phyloP scores from a whole-genome alignment of 257 asterid species.

The Ehretia macrophylla region DNA sequence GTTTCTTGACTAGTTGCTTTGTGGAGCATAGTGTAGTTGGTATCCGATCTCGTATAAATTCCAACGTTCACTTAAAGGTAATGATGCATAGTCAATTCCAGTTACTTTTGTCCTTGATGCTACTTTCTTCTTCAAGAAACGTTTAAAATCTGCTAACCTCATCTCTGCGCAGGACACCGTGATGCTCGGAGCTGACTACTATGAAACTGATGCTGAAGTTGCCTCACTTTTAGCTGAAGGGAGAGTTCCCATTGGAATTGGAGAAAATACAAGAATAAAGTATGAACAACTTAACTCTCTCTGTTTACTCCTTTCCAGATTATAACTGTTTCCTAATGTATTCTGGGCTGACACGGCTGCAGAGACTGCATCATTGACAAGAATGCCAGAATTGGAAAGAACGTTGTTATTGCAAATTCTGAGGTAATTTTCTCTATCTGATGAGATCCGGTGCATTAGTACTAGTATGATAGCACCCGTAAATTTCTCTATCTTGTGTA shows the following conservation, averaged over 20 bases:
- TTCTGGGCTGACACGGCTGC: conserved; percentile 8
- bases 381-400: conserved; percentile 87
- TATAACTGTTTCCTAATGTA: not conserved
- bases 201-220: conserved; percentile 81
- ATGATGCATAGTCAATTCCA: not conserved
- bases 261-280: conserved; percentile 94
- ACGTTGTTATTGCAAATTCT: conserved; percentile 74
- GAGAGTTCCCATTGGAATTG: conserved; percentile 85
- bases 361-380: conserved; percentile 94
- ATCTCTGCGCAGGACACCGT: conserved; percentile 66
- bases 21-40: conserved; percentile 94
- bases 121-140: too few species aligned
- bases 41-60: conserved; percentile 79
- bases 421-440: conserved; percentile 77
- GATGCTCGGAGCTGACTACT: conserved; percentile 94
- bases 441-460: too few species aligned
- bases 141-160: not conserved
- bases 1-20: conserved; percentile 73
- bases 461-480: too few species aligned
- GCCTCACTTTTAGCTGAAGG: conserved; percentile 66
- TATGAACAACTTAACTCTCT: conserved; percentile 19
- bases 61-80: conserved; percentile 76
- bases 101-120: too few species aligned
- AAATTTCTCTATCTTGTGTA: conserved; percentile 1
- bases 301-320: conserved; percentile 11